Percentiles rank a stretch among this genome's conserved stretches.
phyloP scores from a whole-genome alignment of 2,329 filamentous ascomycete genomes.

The Fusarium phyllophilum region DNA sequence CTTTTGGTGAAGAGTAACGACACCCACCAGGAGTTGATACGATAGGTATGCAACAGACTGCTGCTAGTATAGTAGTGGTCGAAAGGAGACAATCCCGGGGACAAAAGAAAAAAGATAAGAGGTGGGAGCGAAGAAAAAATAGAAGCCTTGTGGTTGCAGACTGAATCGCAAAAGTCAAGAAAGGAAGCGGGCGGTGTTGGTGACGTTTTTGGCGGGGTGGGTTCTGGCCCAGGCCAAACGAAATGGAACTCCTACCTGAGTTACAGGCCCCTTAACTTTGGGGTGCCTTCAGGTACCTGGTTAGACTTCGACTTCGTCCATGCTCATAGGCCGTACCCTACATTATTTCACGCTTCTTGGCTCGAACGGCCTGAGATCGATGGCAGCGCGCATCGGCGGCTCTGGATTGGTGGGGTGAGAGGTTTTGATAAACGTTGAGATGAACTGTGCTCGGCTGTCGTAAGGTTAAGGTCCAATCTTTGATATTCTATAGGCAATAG shows the following conservation, averaged over 20 bases:
- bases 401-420: conserved; percentile 19
- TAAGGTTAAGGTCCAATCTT: background rate
- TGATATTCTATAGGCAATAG: background rate
- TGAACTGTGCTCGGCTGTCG: background rate
- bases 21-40: conserved; percentile 3
- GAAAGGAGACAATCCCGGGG: background rate
- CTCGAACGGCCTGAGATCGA: conserved; percentile 2
- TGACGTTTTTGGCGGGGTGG: conserved; percentile 44
- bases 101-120: conserved; percentile 1
- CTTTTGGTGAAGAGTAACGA: conserved; percentile 1
- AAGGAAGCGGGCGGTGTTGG: conserved; percentile 35
- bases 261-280: background rate
- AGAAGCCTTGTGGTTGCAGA: conserved; percentile 32
- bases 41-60: background rate
- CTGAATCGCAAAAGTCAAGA: conserved; percentile 44
- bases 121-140: conserved; percentile 4
- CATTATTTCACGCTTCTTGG: conserved; percentile 11
- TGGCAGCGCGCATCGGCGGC: conserved; percentile 19
- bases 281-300: conserved; percentile 14
- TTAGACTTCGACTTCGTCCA: background rate
- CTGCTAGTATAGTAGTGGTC: background rate
- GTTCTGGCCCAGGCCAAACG: conserved; percentile 1
- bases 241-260: background rate
- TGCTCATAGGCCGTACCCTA: conserved; percentile 22
- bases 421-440: conserved; percentile 3